Percentiles rank a stretch among this genome's conserved stretches.
Evolutionary conservation across 2,329 filamentous ascomycete genomes (phyloP).

Genomic region (Nemania sp.): DNA sequence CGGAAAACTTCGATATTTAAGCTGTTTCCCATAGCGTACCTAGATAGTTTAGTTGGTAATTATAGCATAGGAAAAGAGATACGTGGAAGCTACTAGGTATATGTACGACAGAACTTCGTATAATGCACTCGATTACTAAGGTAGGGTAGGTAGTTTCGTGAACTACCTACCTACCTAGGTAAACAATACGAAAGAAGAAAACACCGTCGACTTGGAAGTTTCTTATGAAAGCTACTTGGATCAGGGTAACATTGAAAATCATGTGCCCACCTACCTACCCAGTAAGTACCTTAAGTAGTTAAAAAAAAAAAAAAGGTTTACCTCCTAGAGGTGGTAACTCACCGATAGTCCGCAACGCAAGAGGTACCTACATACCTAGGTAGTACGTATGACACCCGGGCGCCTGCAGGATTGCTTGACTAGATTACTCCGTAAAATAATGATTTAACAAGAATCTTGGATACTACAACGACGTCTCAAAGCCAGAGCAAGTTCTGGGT

Average conservation of each 20-base stretch:
- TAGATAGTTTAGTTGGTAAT: neutral
- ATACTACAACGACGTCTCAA: neutral
- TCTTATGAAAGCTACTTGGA: too few relatives aligned
- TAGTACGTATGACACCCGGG: neutral
- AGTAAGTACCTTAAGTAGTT: neutral
- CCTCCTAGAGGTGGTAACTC: too few relatives aligned
- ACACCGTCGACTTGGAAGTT: too few relatives aligned
- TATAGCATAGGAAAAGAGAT: neutral
- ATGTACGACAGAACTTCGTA: neutral
- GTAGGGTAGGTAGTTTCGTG: too few relatives aligned
- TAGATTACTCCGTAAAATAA: neutral
- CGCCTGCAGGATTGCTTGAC: slow-evolving; percentile 23
- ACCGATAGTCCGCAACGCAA: slow-evolving; percentile 19
- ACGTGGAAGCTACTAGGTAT: neutral
- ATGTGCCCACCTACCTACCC: neutral
- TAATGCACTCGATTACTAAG: too few relatives aligned
- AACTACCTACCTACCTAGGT: too few relatives aligned
- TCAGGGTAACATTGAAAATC: too few relatives aligned
- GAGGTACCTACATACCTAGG: too few relatives aligned
- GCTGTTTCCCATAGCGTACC: neutral
- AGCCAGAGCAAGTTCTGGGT: neutral
- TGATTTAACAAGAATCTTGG: neutral
- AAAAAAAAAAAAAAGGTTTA: too few relatives aligned
- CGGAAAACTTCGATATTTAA: neutral
- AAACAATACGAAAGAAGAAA: too few relatives aligned